Conservation (phyloP, 2,329 filamentous ascomycete species). For the Aspergillus ruber region DNA sequence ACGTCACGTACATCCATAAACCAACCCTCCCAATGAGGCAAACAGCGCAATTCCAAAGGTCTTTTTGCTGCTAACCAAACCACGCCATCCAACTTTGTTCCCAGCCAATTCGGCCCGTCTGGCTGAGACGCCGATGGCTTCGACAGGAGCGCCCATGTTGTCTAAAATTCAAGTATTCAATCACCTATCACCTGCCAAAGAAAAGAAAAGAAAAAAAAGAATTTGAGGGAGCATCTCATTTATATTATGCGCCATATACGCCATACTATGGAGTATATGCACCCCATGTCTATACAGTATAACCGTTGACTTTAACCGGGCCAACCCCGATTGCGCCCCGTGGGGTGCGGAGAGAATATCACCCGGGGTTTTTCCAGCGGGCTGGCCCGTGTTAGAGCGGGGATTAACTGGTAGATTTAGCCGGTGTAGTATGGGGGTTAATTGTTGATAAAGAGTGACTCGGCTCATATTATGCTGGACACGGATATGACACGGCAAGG, state of each 20-base stretch:
- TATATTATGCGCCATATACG: no score
- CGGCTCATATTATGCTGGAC: no score
- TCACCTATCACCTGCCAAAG: no score
- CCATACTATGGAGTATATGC: no score
- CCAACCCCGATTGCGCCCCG: background rate
- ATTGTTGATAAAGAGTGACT: no score
- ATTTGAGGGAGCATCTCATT: no score
- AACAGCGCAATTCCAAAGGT: conserved; percentile 52
- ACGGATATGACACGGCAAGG: no score
- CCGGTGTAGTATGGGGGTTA: background rate
- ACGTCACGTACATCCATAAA: conserved; percentile 50
- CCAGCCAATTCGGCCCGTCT: conserved; percentile 29
- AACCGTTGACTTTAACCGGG: background rate
- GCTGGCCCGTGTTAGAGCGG: background rate
- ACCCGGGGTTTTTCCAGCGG: background rate
- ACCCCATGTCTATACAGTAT: background rate
- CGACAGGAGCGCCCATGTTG: conserved; percentile 5
- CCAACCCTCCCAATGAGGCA: conserved; percentile 46
- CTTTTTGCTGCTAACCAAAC: conserved; percentile 47
- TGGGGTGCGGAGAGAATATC: background rate
- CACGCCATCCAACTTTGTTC: conserved; percentile 37
- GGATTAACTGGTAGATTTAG: background rate
- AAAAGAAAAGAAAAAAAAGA: no score
- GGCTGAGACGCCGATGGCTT: conserved; percentile 19
- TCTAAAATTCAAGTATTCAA: background rate